These are phyloP conservation scores for Funneliformis geosporum DNA, from an alignment of 192 early-diverging fungal genomes.

Conservation along the genomic window DNA sequence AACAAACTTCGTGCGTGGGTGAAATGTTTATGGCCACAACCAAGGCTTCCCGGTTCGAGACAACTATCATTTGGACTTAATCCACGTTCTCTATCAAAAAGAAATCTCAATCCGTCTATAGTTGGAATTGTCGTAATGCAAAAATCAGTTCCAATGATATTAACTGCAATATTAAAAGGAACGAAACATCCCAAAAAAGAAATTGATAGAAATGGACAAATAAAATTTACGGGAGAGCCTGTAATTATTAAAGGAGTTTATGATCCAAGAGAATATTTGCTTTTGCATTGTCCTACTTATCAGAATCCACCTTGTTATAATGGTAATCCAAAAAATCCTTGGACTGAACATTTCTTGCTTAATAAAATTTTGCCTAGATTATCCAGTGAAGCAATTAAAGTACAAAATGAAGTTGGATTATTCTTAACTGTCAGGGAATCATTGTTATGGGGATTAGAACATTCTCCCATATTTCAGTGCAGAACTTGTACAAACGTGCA, in stretches of 20 bases:
- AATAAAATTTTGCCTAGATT: conserved; percentile 8
- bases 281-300: conserved; percentile 12
- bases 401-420: neutral
- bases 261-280: neutral
- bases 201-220: neutral
- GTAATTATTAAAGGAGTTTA: neutral
- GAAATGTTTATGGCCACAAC: conserved; percentile 3
- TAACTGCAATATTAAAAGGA: neutral
- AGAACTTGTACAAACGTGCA: neutral
- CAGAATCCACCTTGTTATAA: conserved; percentile 1
- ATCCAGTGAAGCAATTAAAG: neutral
- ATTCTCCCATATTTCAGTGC: neutral
- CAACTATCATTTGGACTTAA: neutral
- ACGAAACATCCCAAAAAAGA: neutral
- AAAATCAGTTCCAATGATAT: neutral
- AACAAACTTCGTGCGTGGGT: neutral
- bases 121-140: neutral
- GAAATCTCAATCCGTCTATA: neutral
- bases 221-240: neutral
- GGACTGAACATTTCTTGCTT: neutral
- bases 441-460: neutral
- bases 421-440: conserved; percentile 9
- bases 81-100: neutral
- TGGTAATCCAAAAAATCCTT: neutral
- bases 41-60: neutral